Evolutionary conservation across 2,329 filamentous ascomycete species (phyloP), one percentile per base, ranked within the genome.

Genomic region (Aspergillus felis): DNA sequence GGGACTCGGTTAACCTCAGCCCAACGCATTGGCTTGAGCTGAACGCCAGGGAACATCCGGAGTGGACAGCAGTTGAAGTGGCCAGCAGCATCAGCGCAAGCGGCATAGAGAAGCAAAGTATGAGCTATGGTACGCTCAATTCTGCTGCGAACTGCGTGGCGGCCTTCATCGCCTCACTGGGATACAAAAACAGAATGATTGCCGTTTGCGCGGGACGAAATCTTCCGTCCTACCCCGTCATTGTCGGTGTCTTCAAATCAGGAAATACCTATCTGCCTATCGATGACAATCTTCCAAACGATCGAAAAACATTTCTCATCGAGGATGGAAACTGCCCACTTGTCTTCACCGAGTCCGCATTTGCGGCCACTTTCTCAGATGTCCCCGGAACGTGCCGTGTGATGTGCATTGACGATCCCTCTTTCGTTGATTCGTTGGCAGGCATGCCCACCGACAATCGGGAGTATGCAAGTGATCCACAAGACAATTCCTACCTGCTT

Each of bases 401-500:
- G 2, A 55, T 67, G 27, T 58, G 60, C 51, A 61, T 70, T 32
- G 65, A 71, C 12, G 59, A 66, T 38, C 44, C 57, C 14, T 51
- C 55, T 17, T 64, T 67, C 24, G 57, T 60, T 8, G 53, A 57
- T 3, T 54, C 58, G 1, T 38, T 67, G 10, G 53, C 53, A 7
- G 28, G 20, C 4, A 64, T 70, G 61, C 52, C 64, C 8, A 8
- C 61, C 1, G 58, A 64, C 9, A 56, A 65, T 47, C 41, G 29
- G 38, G 54, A 61, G 3, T 65, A 62, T 49, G 35, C 53, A 32
- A 55, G 59, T 32, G 50, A 60, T 25, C 59, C 62, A 22, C 58
- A 67, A 6, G 64, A 67, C 50, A 52, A 57, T 20, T 56, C 61
- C 20, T 68, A 68, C 48, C 80, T 97, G 57, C 88, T 97, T 54